A percentile compares a stretch with the other conserved stretches of the same genome.
Evolutionary conservation across 2,329 filamentous ascomycete genomes (phyloP).

Genomic region (Neonectria hederae): DNA sequence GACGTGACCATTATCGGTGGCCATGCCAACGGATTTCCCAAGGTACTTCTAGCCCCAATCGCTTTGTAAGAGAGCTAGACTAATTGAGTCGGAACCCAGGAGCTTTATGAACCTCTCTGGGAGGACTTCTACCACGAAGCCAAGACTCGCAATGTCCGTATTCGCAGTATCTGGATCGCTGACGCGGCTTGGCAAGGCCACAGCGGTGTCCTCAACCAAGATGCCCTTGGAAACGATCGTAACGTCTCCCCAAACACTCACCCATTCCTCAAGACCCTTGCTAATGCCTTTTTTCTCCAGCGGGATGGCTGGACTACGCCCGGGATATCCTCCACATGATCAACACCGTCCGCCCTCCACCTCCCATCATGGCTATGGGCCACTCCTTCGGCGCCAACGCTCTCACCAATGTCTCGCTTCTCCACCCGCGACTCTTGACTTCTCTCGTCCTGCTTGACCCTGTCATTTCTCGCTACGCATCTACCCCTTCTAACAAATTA

Average conservation of each 20-base stretch:
- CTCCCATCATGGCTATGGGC: conserved; percentile 83
- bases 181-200: conserved; percentile 88
- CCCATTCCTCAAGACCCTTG: not conserved
- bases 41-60: conserved; percentile 60
- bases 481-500: conserved; percentile 47
- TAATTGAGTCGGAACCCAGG: conserved; percentile 58
- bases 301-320: conserved; percentile 83
- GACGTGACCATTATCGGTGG: conserved; percentile 87
- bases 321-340: conserved; percentile 86
- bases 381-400: conserved; percentile 89
- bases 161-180: conserved; percentile 88
- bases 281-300: conserved; percentile 25
- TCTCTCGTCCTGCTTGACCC: conserved; percentile 85
- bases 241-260: conserved; percentile 46
- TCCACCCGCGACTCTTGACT: conserved; percentile 83
- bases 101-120: conserved; percentile 93
- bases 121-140: conserved; percentile 76
- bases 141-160: conserved; percentile 68
- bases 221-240: conserved; percentile 85
- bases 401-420: conserved; percentile 74
- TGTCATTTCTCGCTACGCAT: conserved; percentile 68
- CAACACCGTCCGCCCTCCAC: conserved; percentile 83
- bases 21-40: conserved; percentile 93
- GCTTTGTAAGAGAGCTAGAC: not conserved
- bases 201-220: conserved; percentile 81